Base-by-base conservation (phyloP, 345 rosid species). In the Syzygium oleosum region DNA sequence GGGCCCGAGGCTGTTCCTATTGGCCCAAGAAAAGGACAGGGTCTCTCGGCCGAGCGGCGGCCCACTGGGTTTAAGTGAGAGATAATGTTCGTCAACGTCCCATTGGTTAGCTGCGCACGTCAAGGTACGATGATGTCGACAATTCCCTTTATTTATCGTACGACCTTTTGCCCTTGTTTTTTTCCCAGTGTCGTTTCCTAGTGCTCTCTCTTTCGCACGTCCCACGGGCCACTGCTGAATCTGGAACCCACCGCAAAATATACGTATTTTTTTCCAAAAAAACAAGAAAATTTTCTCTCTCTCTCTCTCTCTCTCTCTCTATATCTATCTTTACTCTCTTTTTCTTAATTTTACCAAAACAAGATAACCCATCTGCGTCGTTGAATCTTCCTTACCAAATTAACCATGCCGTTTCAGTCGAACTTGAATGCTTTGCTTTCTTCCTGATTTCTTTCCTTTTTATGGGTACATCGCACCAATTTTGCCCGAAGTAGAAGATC, bases 271-370 rank as follows among this genome's bases (percentile, higher is more conserved):
- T 61, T 27, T 54, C 0, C 1, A 1, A 25, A 59, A 61, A 27
- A n/a, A 27, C 0, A 25, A 58, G 11, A 58, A 25, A 58, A 10
- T 10, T 5, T 58, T 23, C 19, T 84, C 59, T n/a, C 43, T 55
- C 1, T 5, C 31, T 29, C 56, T n/a, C 5, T 79, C 51, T 84
- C 58, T 58, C 15, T 31, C 61, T 85, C 29, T 58, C 46, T 19
- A 10, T 59, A 12, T 65, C 87, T 22, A 46, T 49, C 12, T 22
- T 19, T 51, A 34, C 83, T 29, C 79, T 77, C 58, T 49, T 85
- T 85, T 85, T 51, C 87, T 61, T 85, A 85, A 86, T 86, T 86
- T 68, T 73, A 73, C 84, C 84, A 73, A 68, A 86, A 52, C 84
- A 41, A 77, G 87, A 49, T 19, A 86, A 46, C 7, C 6, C n/a